Evolutionary conservation across 108 stramenopile species (phyloP).

Genomic region (Nitzschia palea): DNA sequence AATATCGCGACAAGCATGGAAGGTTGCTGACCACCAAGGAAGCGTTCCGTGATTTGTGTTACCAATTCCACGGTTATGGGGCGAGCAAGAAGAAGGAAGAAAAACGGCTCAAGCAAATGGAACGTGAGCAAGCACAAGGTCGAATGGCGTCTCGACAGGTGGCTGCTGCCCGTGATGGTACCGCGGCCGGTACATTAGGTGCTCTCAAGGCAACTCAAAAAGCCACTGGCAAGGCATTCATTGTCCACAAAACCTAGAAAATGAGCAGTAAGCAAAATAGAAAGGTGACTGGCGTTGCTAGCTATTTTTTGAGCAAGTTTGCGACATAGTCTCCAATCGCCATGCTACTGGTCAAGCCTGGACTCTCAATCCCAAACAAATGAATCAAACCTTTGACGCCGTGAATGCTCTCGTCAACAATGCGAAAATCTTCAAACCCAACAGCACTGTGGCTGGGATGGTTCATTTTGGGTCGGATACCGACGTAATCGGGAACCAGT

Average conservation of each 20-base stretch:
- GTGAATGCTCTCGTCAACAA: constrained; percentile 50
- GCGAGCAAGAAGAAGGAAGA: constrained; percentile 95
- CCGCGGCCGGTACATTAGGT: constrained; percentile 73
- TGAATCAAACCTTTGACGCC: constrained; percentile 68
- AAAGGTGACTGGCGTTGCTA: too few relatives aligned
- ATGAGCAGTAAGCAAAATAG: neutral
- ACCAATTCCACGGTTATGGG: constrained; percentile 97
- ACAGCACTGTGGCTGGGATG: constrained; percentile 47
- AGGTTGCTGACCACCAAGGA: constrained; percentile 92
- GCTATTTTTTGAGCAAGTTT: constrained; percentile 18
- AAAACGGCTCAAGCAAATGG: constrained; percentile 77
- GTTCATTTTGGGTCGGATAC: constrained; percentile 75
- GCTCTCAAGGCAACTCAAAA: constrained; percentile 87
- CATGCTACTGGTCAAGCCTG: constrained; percentile 82
- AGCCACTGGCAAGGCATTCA: constrained; percentile 90
- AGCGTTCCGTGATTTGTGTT: constrained; percentile 94
- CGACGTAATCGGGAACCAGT: constrained; percentile 76
- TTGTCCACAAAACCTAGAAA: constrained; percentile 85
- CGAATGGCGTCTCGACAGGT: constrained; percentile 52
- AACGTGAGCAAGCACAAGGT: constrained; percentile 70
- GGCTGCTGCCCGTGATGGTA: constrained; percentile 43
- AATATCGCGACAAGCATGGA: constrained; percentile 95
- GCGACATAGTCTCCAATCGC: constrained; percentile 68
- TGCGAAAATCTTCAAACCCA: constrained; percentile 62
- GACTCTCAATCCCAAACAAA: constrained; percentile 85